A percentile compares a stretch with the other conserved stretches of the same genome.
These are phyloP conservation scores for Phtheirospermum japonicum DNA, from an alignment of 257 asterid genomes.

Conservation along the genomic window DNA sequence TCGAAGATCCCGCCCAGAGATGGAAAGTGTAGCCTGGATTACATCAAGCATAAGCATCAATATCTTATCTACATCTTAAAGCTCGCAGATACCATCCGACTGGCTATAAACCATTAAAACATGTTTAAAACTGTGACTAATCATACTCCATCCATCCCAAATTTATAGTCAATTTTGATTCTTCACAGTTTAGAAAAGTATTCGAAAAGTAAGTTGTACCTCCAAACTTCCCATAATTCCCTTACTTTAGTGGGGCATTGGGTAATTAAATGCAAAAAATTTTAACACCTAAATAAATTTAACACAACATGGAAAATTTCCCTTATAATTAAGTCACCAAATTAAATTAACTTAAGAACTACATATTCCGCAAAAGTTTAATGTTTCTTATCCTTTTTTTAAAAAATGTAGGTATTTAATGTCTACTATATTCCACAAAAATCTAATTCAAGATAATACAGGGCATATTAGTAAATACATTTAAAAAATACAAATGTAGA, in stretches of 20 bases:
- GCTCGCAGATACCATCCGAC: slow-evolving; percentile 14
- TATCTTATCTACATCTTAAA: slow-evolving; percentile 1
- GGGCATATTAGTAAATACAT: not conserved
- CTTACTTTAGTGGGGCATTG: not conserved
- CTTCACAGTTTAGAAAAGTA: not conserved
- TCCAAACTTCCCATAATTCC: not conserved
- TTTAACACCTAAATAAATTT: not conserved
- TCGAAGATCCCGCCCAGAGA: slow-evolving; percentile 57
- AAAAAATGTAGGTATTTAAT: not conserved
- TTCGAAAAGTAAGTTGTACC: not conserved
- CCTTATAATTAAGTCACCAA: not conserved
- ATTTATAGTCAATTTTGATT: not conserved
- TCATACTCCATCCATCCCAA: not conserved
- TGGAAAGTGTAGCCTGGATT: slow-evolving; percentile 49
- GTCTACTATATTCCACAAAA: not conserved
- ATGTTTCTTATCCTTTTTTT: not conserved
- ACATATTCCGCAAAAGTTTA: not conserved
- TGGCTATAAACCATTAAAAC: slow-evolving; percentile 8
- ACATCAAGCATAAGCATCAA: slow-evolving; percentile 31
- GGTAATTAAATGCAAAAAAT: not conserved
- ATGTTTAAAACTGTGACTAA: not conserved
- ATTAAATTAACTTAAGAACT: not conserved
- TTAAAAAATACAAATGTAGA: not conserved
- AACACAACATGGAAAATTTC: not conserved
- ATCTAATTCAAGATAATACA: not conserved